Percentiles rank a stretch among this genome's conserved stretches.
Evolutionary conservation across 257 asterid species (phyloP).

Genomic region (Pogostemon cablin): DNA sequence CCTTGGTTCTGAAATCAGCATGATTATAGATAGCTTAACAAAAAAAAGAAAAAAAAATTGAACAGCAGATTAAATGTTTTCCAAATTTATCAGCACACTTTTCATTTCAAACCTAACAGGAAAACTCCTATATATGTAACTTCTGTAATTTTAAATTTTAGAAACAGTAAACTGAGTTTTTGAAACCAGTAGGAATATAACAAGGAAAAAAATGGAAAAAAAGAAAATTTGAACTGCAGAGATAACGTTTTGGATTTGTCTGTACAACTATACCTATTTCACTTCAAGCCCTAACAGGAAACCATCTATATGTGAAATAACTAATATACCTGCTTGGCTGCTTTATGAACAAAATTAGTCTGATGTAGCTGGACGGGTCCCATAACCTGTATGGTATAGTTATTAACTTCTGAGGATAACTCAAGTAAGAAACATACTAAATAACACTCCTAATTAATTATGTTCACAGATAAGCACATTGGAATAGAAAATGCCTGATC

Average conservation of each 20-base stretch:
- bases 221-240: no score
- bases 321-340: conserved; percentile 66
- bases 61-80: not conserved
- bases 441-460: conserved; percentile 1
- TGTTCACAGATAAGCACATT: conserved; percentile 14
- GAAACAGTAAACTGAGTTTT: no score
- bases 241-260: not conserved
- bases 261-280: not conserved
- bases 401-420: conserved; percentile 23
- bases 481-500: not conserved
- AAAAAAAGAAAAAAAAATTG: not conserved
- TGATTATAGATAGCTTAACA: not conserved
- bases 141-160: no score
- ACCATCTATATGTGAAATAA: not conserved
- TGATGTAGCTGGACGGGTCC: conserved; percentile 69
- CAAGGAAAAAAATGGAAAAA: no score
- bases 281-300: not conserved
- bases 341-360: conserved; percentile 70
- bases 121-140: not conserved
- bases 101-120: not conserved
- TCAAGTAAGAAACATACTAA: conserved; percentile 2
- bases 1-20: conserved; percentile 9
- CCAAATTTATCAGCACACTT: not conserved
- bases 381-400: conserved; percentile 53
- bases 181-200: no score